Base-by-base conservation (phyloP, 306 rosid species). In the Oxytropis ochrocephala region DNA sequence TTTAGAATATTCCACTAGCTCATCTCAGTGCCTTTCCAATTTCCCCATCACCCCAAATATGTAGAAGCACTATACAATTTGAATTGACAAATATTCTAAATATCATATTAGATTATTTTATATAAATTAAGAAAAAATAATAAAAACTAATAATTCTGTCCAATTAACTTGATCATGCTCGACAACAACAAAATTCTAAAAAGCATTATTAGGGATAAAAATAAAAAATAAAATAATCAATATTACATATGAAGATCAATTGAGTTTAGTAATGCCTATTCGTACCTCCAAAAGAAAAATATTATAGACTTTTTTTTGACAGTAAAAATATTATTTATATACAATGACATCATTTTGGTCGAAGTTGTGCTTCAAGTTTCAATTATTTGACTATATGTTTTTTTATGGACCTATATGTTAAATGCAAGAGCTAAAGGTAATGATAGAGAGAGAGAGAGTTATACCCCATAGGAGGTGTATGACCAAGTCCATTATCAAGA, bases 391-490 rank as follows among this genome's bases (percentile, higher is more conserved):
- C 21, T 18, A 19, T 36, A 18, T 24, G 29, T 24, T 24, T 24
- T 24, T 24, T 24, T 21, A 4, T 24, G 29, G 29, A 24, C 29
- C 29, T 24, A 24, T 24, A 24, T 24, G 29, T 17, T 36, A 27
- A 24, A 52, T 74, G 46, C 42, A 66, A 75, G 44, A n/a, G 16
- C 6, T 35, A 12, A n/a, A n/a, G n/a, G n/a, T n/a, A n/a, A n/a
- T n/a, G 6, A 57, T 2, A 16, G 11, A 17, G 10, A 5, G 4
- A 12, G 36, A 75, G 33, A 42, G 61, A 57, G 5, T 42, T 59
- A 67, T 81, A 88, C 93, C 94, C 94, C 90, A 88, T 88, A 9
- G 83, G 88, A 2, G 94, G 94, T 58, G 88, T 83, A 0, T 6
- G 69, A 30, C 79, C 94, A 39, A 88, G 82, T 38, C 89, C 83